A percentile compares a stretch with the other conserved stretches of the same genome.
Evolutionary conservation across 2,329 filamentous ascomycete genomes (phyloP).

Genomic region (Colletotrichum sp.): DNA sequence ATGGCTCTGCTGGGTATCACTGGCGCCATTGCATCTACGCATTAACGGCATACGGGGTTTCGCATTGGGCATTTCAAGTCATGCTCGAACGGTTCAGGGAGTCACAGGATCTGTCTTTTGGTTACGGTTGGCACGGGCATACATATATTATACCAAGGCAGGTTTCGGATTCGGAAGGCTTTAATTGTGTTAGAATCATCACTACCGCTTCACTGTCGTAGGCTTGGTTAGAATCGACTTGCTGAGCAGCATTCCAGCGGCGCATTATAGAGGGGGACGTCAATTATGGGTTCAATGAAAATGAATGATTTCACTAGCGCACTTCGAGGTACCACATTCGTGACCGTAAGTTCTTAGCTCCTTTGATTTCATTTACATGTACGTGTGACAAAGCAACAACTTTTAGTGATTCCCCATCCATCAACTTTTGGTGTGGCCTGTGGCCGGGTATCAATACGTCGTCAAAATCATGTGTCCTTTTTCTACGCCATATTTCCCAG

Average conservation of each 20-base stretch:
- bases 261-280: not conserved
- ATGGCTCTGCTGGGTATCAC: conserved; percentile 89
- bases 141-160: not conserved
- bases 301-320: not conserved
- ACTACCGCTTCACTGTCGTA: not conserved
- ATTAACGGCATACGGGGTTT: not conserved
- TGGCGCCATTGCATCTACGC: conserved; percentile 57
- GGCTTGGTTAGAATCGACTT: not conserved
- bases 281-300: not conserved
- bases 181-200: not conserved
- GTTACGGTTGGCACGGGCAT: not conserved
- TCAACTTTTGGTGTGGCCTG: conserved; percentile 4
- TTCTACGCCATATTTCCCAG: conserved; percentile 1
- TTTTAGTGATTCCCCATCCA: not conserved
- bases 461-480: not conserved
- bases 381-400: not conserved
- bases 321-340: not conserved
- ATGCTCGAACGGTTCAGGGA: not conserved
- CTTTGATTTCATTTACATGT: not conserved
- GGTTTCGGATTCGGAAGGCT: not conserved
- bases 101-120: not conserved
- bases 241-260: not conserved
- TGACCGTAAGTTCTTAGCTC: not conserved
- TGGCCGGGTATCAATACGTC: conserved; percentile 20
- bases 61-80: not conserved